These are phyloP conservation scores for Phlebiopsis flavidoalba DNA, from an alignment of 768 basidiomycete genomes.

Conservation along the genomic window DNA sequence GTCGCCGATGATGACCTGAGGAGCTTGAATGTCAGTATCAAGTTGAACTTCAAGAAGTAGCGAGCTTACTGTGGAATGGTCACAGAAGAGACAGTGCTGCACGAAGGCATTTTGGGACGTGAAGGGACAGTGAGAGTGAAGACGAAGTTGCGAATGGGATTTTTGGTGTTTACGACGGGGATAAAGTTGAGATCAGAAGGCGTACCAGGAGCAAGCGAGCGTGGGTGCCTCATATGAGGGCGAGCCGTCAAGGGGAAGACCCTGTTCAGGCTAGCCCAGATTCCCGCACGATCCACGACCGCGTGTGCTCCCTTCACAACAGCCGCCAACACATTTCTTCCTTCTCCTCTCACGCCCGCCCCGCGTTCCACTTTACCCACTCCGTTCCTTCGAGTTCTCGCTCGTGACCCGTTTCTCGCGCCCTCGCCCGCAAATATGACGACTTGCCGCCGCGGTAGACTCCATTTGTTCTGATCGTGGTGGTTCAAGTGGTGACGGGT, in stretches of 20 bases:
- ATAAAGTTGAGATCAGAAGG: not conserved
- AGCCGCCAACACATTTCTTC: not conserved
- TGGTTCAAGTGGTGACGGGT: not conserved
- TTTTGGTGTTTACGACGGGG: too few species aligned
- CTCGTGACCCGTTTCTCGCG: not conserved
- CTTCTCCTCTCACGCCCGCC: not conserved
- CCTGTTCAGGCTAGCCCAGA: not conserved
- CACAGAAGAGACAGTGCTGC: not conserved
- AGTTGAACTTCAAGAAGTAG: not conserved
- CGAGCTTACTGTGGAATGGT: not conserved
- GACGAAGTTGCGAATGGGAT: not conserved
- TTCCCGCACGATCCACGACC: not conserved
- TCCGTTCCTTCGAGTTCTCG: not conserved
- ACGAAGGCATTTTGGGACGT: not conserved
- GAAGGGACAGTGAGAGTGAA: not conserved
- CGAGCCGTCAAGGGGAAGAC: not conserved
- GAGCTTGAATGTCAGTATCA: not conserved
- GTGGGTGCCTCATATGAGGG: not conserved
- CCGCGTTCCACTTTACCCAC: not conserved
- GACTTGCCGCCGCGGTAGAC: not conserved
- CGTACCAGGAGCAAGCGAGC: not conserved
- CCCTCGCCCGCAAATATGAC: too few species aligned
- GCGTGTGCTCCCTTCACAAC: not conserved
- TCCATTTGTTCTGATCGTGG: not conserved
- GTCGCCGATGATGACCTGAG: not conserved